Percentiles rank a stretch among this genome's conserved stretches.
phyloP scores from a whole-genome alignment of 495 filamentous ascomycete species.

The Tuber brumale region DNA sequence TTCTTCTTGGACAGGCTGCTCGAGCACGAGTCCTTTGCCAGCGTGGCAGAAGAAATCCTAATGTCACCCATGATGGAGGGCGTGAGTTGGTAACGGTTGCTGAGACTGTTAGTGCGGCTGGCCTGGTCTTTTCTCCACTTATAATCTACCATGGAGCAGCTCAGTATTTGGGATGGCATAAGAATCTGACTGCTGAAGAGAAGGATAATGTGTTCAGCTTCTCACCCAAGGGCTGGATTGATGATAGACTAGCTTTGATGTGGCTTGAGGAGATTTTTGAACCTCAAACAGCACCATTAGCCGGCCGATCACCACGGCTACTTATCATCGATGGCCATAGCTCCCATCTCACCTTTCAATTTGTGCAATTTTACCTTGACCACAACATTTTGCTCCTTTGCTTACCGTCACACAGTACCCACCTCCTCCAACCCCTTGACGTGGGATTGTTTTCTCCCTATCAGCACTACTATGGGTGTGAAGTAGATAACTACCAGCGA shows the following conservation, averaged over 20 bases:
- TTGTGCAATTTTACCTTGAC: constrained; percentile 8
- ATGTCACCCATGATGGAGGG: too few species aligned
- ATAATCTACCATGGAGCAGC: constrained; percentile 6
- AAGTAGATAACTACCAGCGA: neutral
- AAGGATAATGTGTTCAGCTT: constrained; percentile 10
- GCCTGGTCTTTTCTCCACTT: neutral
- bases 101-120: too few species aligned
- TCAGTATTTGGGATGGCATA: constrained; percentile 14
- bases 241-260: neutral
- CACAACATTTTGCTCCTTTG: constrained; percentile 15
- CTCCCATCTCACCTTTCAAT: constrained; percentile 10
- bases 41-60: too few species aligned
- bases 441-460: constrained; percentile 13
- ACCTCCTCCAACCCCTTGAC: constrained; percentile 9
- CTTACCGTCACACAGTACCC: constrained; percentile 14
- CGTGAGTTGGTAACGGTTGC: too few species aligned
- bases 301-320: neutral
- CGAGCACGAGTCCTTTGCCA: too few species aligned
- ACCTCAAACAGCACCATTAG: constrained; percentile 4
- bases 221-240: constrained; percentile 11
- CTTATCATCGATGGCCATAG: constrained; percentile 16
- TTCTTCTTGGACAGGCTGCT: neutral
- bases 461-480: constrained; percentile 4
- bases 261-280: constrained; percentile 24
- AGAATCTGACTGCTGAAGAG: neutral